Evolutionary conservation across 164 flowering plant genomes (phyloP), one percentile per base, ranked within the genome.

Genomic region (Vitis rupestris): DNA sequence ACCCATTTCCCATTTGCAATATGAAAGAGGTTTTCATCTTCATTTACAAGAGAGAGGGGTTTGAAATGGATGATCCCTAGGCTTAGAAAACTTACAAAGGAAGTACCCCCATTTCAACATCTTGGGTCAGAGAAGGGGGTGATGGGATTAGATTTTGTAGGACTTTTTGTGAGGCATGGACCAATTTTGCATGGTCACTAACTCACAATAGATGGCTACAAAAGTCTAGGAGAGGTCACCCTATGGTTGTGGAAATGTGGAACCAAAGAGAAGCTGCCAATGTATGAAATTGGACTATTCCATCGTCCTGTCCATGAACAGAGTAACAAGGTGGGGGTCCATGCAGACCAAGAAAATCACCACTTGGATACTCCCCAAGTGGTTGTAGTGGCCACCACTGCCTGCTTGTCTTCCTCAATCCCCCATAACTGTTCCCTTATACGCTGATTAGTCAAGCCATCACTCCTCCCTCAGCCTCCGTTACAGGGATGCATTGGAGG

Each of bases 361-460:
- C 50, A 6, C 11, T 37, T 15, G 10, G 27, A 53, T 53, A 29
- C 57, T 29, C n/a, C 2, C 8, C 44, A 50, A 29, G 47, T 15
- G 61, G 48, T 61, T 9, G 65, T 59, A 50, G 61, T 76, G 75
- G 73, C 70, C 70, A 61, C 13, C 69, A 65, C 55, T 65, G 70
- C 60, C 69, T 15, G 17, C 67, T 64, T 76, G 76, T 76, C 76
- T 65, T 69, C 65, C 59, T 60, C 75, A 68, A 57, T 17, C 57
- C 67, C 15, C 56, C 70, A 44, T 50, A 23, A 47, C 6, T 68
- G 63, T 64, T 65, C 69, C 74, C 69, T 59, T 53, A 50, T 59
- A 59, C 64, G 1, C 37, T 12, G 50, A 62, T 73, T 27, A 62
- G 75, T 73, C 63, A 17, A 52, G 62, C 51, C 60, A 67, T 73